A percentile compares a stretch with the other conserved stretches of the same genome.
These are phyloP conservation scores for Aureobasidium leucospermi DNA, from an alignment of 2,329 filamentous ascomycete species.

Conservation along the genomic window DNA sequence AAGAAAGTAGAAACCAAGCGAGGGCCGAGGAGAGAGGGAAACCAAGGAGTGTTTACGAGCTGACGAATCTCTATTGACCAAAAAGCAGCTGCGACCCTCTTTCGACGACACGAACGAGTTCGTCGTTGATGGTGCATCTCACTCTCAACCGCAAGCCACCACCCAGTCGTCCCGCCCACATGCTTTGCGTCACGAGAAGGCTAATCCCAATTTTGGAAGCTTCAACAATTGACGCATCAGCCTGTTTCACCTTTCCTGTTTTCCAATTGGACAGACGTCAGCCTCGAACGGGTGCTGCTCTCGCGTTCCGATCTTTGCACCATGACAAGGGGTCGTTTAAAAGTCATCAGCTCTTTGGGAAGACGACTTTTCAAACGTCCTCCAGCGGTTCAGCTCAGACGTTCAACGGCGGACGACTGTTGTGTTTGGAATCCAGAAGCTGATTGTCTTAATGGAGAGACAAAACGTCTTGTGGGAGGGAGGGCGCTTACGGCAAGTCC, in stretches of 20 bases:
- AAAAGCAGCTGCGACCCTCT: not conserved
- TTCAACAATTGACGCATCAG: not conserved
- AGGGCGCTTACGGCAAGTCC: not conserved
- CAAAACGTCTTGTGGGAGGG: not conserved
- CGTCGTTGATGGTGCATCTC: conserved; percentile 2
- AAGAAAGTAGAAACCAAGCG: not conserved
- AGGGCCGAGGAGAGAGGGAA: not conserved
- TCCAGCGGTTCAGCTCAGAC: not conserved
- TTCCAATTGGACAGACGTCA: conserved; percentile 8
- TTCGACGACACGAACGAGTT: not conserved
- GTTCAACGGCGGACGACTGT: not conserved
- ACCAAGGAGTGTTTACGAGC: not conserved
- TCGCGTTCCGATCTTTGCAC: not conserved
- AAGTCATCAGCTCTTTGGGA: not conserved
- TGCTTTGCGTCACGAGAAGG: not conserved
- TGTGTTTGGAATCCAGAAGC: not conserved
- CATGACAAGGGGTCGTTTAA: not conserved
- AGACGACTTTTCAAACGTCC: not conserved
- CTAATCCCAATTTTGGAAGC: not conserved
- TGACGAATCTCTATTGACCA: not conserved
- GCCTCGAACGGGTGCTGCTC: not conserved
- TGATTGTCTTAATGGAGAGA: not conserved
- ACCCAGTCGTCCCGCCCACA: not conserved
- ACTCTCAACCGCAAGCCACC: not conserved
- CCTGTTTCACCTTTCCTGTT: not conserved